phyloP scores from a whole-genome alignment of 2,329 filamentous ascomycete genomes.

The Trichoderma lentiforme region DNA sequence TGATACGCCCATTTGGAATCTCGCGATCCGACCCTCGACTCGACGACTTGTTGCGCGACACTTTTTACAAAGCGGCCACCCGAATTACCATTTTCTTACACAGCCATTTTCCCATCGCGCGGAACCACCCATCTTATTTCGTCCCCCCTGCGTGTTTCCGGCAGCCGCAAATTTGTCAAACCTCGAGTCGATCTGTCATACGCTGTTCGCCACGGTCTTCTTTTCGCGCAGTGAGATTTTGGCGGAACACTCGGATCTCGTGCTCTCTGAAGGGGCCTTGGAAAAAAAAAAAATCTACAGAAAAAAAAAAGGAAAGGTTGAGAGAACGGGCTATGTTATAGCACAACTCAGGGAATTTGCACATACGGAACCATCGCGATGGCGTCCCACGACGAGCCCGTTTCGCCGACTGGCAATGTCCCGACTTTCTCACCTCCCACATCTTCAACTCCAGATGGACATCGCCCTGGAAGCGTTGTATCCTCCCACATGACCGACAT shows the following conservation, averaged over 20 bases:
- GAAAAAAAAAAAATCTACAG: background rate
- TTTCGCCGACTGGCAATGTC: constrained; percentile 38
- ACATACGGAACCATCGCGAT: constrained; percentile 28
- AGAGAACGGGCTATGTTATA: constrained; percentile 21
- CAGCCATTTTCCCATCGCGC: background rate
- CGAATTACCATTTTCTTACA: background rate
- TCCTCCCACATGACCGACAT: constrained; percentile 71
- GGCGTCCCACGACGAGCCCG: constrained; percentile 38
- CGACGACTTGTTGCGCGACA: constrained; percentile 13
- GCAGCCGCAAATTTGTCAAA: background rate
- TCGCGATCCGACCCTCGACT: background rate
- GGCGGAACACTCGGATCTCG: background rate
- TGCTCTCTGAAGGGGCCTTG: background rate
- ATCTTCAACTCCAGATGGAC: constrained; percentile 39
- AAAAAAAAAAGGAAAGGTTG: background rate
- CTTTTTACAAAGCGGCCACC: constrained; percentile 13
- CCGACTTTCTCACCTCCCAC: constrained; percentile 37
- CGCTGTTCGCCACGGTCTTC: background rate
- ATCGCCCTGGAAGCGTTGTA: constrained; percentile 61
- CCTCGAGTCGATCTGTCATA: constrained; percentile 15
- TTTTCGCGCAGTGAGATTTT: background rate
- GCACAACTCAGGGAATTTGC: constrained; percentile 16
- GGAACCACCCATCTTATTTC: background rate
- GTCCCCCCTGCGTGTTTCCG: constrained; percentile 3
- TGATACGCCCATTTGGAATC: background rate